phyloP scores from a whole-genome alignment of 2,329 filamentous ascomycete genomes.

The Bisporella sp. region DNA sequence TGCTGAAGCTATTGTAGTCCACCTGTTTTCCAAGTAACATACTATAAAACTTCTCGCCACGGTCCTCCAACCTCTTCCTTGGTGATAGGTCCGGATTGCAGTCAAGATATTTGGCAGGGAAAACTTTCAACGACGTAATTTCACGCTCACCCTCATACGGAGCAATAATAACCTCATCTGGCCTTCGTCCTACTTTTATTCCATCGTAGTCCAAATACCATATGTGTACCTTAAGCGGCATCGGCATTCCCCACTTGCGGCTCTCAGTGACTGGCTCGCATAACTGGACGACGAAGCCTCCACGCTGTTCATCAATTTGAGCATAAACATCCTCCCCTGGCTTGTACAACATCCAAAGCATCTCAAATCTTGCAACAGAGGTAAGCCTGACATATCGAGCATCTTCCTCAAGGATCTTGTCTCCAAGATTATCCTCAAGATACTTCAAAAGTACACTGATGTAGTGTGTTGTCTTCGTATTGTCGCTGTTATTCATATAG shows the following conservation, averaged over 20 bases:
- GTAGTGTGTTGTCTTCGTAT: slow-evolving; percentile 14
- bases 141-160: slow-evolving; percentile 23
- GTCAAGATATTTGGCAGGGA: slow-evolving; percentile 18
- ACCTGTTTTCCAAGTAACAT: slow-evolving; percentile 17
- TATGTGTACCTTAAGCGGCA: slow-evolving; percentile 17
- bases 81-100: slow-evolving; percentile 10
- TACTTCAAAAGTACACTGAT: slow-evolving; percentile 14
- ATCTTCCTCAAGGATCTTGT: slow-evolving; percentile 15
- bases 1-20: slow-evolving; percentile 18
- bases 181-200: slow-evolving; percentile 18
- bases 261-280: slow-evolving; percentile 6
- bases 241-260: slow-evolving; percentile 9
- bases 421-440: slow-evolving; percentile 15
- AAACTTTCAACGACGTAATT: slow-evolving; percentile 21
- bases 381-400: slow-evolving; percentile 8
- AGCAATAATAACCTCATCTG: slow-evolving; percentile 17
- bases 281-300: slow-evolving; percentile 14
- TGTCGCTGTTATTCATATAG: slow-evolving; percentile 14
- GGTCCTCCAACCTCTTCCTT: slow-evolving; percentile 12
- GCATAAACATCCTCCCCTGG: slow-evolving; percentile 19
- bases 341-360: slow-evolving; percentile 21
- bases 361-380: slow-evolving; percentile 16
- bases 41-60: slow-evolving; percentile 18
- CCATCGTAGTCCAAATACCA: slow-evolving; percentile 28
- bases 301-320: slow-evolving; percentile 13